Base-by-base conservation (phyloP, 331 rosid species). In the Saraca asoca region DNA sequence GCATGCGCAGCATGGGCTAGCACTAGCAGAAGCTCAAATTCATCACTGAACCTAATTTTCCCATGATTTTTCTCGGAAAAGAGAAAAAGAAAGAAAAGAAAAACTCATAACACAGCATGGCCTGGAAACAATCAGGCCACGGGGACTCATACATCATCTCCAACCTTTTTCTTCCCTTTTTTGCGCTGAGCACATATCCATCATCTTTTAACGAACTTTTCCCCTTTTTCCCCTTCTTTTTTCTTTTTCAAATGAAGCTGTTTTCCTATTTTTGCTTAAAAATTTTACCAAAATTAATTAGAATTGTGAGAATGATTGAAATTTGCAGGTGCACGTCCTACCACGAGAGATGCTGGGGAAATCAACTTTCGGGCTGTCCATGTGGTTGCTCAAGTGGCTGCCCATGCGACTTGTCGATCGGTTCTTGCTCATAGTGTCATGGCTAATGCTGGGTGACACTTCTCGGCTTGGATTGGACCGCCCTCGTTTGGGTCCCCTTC, bases 281-380 rank as follows among this genome's bases (percentile, higher is more conserved):
- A 24, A 1, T 24, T 24, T 24, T 24, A 24, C 31, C 31, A 24
- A 24, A 39, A 39, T 39, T 2, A 39, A 39, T 39, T 39, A 39
- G 7, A 39, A 39, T 39, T 0, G 43, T 24, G 31, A 24, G 3
- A 24, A 24, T 24, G 11, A 19, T 43, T 6, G 34, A 14, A 8
- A 41, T 67, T 56, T 31, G 64, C 68, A 94, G 99, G 99, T 94
- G 66, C 99, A 94, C 86, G 80, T 94, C 72, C 87, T 94, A 62
- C 99, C 99, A 83, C 86, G 83, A 79, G 93, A 94, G 93, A 86
- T 94, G 97, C 91, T 94, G 86, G 99, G 99, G 50, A 90, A 68
- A 83, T 94, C 99, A 12, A 94, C 99, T 80, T 94, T 94, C 51
- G 99, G 96, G 87, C 61, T 94, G 96, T 94, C 99, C 82, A 85